Evolutionary conservation across 1,284 basidiomycete genomes (phyloP), one percentile per base, ranked within the genome.

Genomic region (Neolentinus lepideus): DNA sequence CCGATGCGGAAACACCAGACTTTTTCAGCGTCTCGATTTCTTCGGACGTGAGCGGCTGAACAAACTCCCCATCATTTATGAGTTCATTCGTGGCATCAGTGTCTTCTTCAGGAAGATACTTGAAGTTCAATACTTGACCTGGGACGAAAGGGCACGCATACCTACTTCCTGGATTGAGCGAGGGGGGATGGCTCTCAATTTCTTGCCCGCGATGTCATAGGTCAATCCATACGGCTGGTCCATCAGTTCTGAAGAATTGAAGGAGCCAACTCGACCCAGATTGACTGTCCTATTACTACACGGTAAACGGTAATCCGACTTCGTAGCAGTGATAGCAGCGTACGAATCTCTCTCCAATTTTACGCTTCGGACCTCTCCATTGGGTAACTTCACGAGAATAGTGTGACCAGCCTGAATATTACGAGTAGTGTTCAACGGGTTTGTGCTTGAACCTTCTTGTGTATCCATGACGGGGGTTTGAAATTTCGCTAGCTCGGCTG

Each of bases 61-160:
- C 82, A 62, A 81, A 79, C 65, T 87, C 76, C 24, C 85, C 88
- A 60, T 92, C 92, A 58, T 88, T 88, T 19, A 95, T 95, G 1
- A 91, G 76, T 65, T 95, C 90, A 64, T 95, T 95, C 3, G 88
- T 95, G 0, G 92, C 92, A 57, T 90, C 88, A 3, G 91, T 94
- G 64, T 94, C 91, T 83, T 91, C 92, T 94, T 61, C 16, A 59
- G 19, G 35, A 21, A 43, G 38, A 43, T 4, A 43, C 4, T 31
- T 38, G 29, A 31, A 58, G 53, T 64, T 43, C 46, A 61, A 55
- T 57, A 50, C 27, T 26, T 54, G 16, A 31, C 51, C 27, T 51
- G n/a, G 22, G 26, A 16, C 36, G 9, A 26, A 24, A 54, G 33
- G 51, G 51, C 10, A 55, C 54, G 60, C 77, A 58, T 69, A 88